These are phyloP conservation scores for Thelephora terrestris DNA, from an alignment of 1,284 basidiomycete species.

Conservation along the genomic window DNA sequence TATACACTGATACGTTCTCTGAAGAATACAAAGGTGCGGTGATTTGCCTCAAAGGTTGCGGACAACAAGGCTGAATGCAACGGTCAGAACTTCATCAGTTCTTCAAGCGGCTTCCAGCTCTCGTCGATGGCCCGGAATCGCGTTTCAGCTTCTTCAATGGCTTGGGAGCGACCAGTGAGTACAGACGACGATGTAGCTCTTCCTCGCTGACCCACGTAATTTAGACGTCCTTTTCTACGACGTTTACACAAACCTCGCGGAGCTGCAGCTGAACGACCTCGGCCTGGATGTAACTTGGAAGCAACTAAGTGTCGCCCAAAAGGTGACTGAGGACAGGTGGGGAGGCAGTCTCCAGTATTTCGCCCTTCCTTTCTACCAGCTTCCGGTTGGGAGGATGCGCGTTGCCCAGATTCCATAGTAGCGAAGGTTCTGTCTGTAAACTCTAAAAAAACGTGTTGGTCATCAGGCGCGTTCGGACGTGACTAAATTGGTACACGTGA, in stretches of 20 bases:
- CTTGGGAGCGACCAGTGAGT: conserved; percentile 83
- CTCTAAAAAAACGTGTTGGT: no score
- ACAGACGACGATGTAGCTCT: background rate
- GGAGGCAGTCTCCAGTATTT: conserved; percentile 66
- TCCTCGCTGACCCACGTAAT: conserved; percentile 2
- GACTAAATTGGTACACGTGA: no score
- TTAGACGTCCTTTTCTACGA: conserved; percentile 84
- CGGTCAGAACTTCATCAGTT: conserved; percentile 64
- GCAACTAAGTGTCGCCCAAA: conserved; percentile 46
- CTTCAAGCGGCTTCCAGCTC: conserved; percentile 75
- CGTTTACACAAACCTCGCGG: conserved; percentile 81
- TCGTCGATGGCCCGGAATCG: conserved; percentile 70
- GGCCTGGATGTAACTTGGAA: conserved; percentile 68
- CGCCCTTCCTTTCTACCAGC: conserved; percentile 51
- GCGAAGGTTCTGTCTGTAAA: no score
- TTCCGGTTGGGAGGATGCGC: conserved; percentile 45
- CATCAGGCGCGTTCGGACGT: no score
- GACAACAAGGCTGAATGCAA: conserved; percentile 1
- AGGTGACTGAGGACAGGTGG: conserved; percentile 49
- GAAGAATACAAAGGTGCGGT: conserved; percentile 70
- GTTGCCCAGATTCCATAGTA: no score
- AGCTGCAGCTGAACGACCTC: conserved; percentile 77
- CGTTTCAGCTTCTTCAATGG: conserved; percentile 98
- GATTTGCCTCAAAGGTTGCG: background rate
- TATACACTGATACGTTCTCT: conserved; percentile 95